Conservation (phyloP, 352 stramenopile genomes). For the Globisporangium parvum region DNA sequence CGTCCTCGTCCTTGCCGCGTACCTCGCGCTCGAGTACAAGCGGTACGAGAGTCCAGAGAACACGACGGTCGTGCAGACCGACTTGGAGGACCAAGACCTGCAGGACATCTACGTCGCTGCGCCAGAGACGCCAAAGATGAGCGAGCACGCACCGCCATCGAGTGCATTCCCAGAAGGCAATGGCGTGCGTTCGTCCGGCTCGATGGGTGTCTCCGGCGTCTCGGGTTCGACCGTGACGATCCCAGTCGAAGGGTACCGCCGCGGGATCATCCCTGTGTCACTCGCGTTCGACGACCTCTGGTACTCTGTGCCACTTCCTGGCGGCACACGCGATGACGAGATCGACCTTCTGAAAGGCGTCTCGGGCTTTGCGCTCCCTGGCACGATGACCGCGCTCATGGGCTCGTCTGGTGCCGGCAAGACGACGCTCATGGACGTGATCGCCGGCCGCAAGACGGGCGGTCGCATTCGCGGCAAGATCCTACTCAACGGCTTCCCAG, state of each 20-base stretch:
- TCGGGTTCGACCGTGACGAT: conserved; percentile 14
- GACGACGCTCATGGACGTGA: conserved; percentile 93
- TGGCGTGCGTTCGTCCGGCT: neutral
- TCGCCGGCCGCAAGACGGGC: conserved; percentile 88
- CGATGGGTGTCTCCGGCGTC: neutral
- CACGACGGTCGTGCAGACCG: conserved; percentile 29
- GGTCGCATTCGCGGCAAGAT: conserved; percentile 74
- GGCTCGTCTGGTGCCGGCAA: conserved; percentile 82
- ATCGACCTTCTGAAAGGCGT: conserved; percentile 83
- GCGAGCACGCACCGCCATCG: neutral
- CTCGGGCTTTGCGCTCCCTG: conserved; percentile 50
- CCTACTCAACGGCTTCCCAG: conserved; percentile 40
- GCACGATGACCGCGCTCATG: conserved; percentile 71
- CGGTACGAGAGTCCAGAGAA: conserved; percentile 43
- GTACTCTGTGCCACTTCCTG: conserved; percentile 49
- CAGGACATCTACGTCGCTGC: conserved; percentile 9
- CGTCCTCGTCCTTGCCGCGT: conserved; percentile 30
- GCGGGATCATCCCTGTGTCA: conserved; percentile 26
- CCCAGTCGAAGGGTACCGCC: conserved; percentile 5
- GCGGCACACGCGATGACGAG: conserved; percentile 26
- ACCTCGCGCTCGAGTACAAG: conserved; percentile 46
- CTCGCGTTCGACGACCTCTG: conserved; percentile 48
- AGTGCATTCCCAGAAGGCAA: conserved; percentile 1
- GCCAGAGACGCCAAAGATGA: conserved; percentile 8
- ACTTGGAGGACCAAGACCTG: conserved; percentile 13